Evolutionary conservation across 805 yeast species (phyloP).

Genomic region (Cyberlindnera veronae): DNA sequence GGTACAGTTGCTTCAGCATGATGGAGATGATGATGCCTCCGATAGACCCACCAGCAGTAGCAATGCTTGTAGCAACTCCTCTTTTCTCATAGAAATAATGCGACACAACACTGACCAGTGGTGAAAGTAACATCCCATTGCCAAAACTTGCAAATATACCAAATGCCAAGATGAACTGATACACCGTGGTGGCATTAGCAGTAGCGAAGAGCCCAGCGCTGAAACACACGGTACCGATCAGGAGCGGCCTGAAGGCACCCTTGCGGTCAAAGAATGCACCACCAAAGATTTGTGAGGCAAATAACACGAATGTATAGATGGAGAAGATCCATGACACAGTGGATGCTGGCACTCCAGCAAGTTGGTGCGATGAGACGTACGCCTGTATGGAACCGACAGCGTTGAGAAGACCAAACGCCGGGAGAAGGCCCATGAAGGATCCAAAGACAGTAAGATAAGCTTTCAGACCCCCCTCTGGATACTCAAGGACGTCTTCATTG

Average conservation of each 20-base stretch:
- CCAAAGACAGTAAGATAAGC: slow-evolving; percentile 59
- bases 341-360: slow-evolving; percentile 41
- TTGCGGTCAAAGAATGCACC: slow-evolving; percentile 57
- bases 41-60: slow-evolving; percentile 47
- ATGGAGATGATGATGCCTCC: slow-evolving; percentile 55
- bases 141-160: slow-evolving; percentile 56
- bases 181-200: slow-evolving; percentile 46
- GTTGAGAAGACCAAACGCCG: slow-evolving; percentile 54
- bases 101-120: slow-evolving; percentile 54
- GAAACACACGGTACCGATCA: slow-evolving; percentile 38
- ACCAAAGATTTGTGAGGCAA: slow-evolving; percentile 44
- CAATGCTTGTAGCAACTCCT: slow-evolving; percentile 49
- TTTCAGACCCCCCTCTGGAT: slow-evolving; percentile 57
- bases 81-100: slow-evolving; percentile 60
- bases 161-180: slow-evolving; percentile 59
- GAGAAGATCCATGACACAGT: slow-evolving; percentile 65
- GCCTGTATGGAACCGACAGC: slow-evolving; percentile 61
- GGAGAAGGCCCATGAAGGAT: slow-evolving; percentile 51
- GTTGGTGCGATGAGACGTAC: slow-evolving; percentile 52
- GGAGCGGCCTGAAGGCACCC: slow-evolving; percentile 43
- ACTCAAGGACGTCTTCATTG: slow-evolving; percentile 24
- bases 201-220: slow-evolving; percentile 48
- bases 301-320: slow-evolving; percentile 46
- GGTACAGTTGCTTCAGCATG: slow-evolving; percentile 44
- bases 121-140: slow-evolving; percentile 51